phyloP scores from a whole-genome alignment of 495 filamentous ascomycete species.

The Tuber microsphaerosporum region DNA sequence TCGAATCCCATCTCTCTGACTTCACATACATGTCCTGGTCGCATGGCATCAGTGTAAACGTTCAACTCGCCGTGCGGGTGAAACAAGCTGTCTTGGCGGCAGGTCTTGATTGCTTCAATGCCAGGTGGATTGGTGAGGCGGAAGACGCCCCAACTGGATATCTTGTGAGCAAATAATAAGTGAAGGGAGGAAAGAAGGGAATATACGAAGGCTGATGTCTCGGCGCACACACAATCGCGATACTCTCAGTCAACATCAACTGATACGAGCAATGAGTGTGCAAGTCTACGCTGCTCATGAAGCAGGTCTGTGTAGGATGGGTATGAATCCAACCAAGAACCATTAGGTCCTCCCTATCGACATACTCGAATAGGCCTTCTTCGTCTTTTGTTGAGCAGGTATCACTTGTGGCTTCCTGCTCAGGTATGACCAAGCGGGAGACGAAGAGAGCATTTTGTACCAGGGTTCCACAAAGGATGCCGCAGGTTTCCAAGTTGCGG shows the following conservation, averaged over 20 bases:
- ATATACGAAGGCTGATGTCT: conserved; percentile 65
- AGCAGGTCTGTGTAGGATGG: conserved; percentile 91
- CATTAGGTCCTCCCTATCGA: conserved; percentile 74
- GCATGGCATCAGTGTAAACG: conserved; percentile 76
- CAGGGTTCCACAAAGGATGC: conserved; percentile 81
- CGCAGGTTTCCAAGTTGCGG: conserved; percentile 83
- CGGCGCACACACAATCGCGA: conserved; percentile 94
- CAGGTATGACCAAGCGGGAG: conserved; percentile 76
- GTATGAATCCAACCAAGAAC: conserved; percentile 97
- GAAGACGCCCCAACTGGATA: conserved; percentile 74
- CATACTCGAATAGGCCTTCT: conserved; percentile 73
- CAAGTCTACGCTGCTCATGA: conserved; percentile 89
- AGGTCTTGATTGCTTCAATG: conserved; percentile 67
- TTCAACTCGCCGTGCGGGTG: conserved; percentile 67
- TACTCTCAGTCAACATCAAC: conserved; percentile 86
- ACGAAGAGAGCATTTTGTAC: conserved; percentile 93
- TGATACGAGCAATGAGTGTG: conserved; percentile 93
- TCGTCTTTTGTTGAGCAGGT: conserved; percentile 93
- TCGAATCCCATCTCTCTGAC: conserved; percentile 65
- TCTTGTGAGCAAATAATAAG: conserved; percentile 7
- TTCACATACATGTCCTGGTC: conserved; percentile 82
- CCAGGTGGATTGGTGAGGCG: conserved; percentile 89
- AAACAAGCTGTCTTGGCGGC: conserved; percentile 68
- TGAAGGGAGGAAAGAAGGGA: background rate
- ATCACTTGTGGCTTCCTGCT: conserved; percentile 79